Evolutionary conservation across 1,139 yeast species (phyloP), one percentile per base, ranked within the genome.

Genomic region (Taphrina deformans): DNA sequence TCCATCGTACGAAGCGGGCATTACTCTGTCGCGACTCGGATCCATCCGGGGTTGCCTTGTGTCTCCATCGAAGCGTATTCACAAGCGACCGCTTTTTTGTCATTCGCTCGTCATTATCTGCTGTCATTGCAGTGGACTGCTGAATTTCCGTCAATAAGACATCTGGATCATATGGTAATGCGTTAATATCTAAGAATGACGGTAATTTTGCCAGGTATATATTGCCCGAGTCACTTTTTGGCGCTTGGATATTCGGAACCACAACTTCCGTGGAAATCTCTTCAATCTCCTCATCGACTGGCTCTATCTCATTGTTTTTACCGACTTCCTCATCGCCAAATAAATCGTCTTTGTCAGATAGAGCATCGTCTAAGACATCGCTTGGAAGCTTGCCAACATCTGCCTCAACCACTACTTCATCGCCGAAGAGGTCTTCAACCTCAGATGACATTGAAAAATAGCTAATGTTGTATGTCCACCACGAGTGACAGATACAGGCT

Each of bases 31-130:
- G 58, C 82, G 82, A 70, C 88, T 45, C 84, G 66, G 83, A 81
- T 29, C 85, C 88, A 63, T 82, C 78, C 52, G 83, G 83, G 55
- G 83, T 84, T 61, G 83, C 78, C 31, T 90, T 87, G 75, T 92
- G 91, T 76, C 96, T 85, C 99, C 99, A 93, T 72, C 98, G 83
- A 44, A 93, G 80, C 0, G 97, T 90, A 74, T 90, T 90, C 72
- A 88, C 91, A 69, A 87, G 89, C 9, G 56, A 40, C 16, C 52
- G 53, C 33, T 62, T 64, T 18, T 58, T 58, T 6, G 55, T 51
- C 29, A 51, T 51, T 18, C 35, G n/a, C 18, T 51, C 55, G 21
- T 51, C 55, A 10, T 29, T 33, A 16, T 51, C 41, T 9, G 27
- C 41, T 9, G 27, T 51, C 3, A 6, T 31, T 33, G 31, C 55